Base-by-base conservation (phyloP, 2,329 filamentous ascomycete genomes). In the Clarireedia hainanense region DNA sequence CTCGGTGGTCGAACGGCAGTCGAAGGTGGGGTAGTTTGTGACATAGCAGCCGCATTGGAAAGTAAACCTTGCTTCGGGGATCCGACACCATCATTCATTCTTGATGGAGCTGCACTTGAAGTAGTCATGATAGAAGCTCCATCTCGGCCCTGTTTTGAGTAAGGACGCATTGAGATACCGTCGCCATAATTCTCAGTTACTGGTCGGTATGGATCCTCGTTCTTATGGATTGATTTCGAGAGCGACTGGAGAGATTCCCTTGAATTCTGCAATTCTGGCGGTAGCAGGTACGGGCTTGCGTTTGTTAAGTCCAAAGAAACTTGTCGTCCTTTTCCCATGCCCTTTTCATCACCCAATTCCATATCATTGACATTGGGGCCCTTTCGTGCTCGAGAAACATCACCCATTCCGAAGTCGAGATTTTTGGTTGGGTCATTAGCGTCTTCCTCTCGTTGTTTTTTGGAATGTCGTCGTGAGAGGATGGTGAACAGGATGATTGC, bases 201-300 rank as follows among this genome's bases (percentile, higher is more conserved):
- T 1, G 78, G 78, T 50, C 89, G 83, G 72, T 96, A 97, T 37
- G 91, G 92, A 70, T 96, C 92, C 65, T 95, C 87, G 53, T 85
- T 80, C 62, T 83, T 80, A 56, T 84, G 79, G 47, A 92, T 79
- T 2, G 85, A 86, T 53, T 87, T 84, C 26, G 91, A 88, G 61
- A 97, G 76, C 2, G 91, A 95, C 70, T 91, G 85, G 60, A 97
- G 77, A 5, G 92, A 96, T 63, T 96, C 91, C 46, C 83, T 82
- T 1, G 92, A 96, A 66, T 81, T 78, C 43, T 94, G 84, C 20
- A 92, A 68, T 54, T 83, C 84, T 1, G 89, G 88, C 4, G 94
- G 91, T n/a, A 97, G 78, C n/a, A 99, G 80, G 69, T 97, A 99
- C 2, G 94, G 94, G 64, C 85, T 94, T 67, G 87, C 83, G 79